phyloP scores from a whole-genome alignment of 306 rosid genomes.

The Fagus crenata region DNA sequence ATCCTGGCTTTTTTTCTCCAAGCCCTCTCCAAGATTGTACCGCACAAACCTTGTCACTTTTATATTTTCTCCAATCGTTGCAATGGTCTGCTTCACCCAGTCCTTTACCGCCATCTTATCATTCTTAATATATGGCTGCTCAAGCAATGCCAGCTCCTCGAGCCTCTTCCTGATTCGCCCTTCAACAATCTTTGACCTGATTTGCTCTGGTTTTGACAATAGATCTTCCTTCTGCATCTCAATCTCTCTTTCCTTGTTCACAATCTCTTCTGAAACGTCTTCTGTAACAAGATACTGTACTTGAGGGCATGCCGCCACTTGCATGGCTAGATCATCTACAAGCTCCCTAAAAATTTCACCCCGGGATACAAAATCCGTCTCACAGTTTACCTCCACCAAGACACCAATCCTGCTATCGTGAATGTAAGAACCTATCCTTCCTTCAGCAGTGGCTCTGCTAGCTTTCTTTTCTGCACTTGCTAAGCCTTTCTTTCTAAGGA shows the following conservation, averaged over 20 bases:
- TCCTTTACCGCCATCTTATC: conserved; percentile 86
- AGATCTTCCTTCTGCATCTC: conserved; percentile 99
- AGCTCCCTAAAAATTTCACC: conserved; percentile 93
- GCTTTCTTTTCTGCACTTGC: conserved; percentile 98
- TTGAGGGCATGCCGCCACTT: conserved; percentile 97
- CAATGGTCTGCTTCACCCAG: conserved; percentile 88
- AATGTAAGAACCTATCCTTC: conserved; percentile 89
- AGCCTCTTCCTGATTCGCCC: conserved; percentile 94
- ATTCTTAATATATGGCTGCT: conserved; percentile 90
- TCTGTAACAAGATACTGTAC: conserved; percentile 69
- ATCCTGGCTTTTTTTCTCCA: conserved; percentile 94
- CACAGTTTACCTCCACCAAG: conserved; percentile 86
- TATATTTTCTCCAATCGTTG: conserved; percentile 93
- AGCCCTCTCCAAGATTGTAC: conserved; percentile 96
- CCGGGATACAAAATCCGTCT: conserved; percentile 96
- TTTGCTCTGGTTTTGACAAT: conserved; percentile 89
- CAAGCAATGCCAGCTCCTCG: conserved; percentile 87
- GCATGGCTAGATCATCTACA: conserved; percentile 97
- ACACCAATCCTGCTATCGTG: conserved; percentile 93
- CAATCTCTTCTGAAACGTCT: conserved; percentile 77
- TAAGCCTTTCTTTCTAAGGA: conserved; percentile 88
- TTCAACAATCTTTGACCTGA: conserved; percentile 84
- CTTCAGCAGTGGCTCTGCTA: conserved; percentile 90
- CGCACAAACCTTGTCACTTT: conserved; percentile 90
- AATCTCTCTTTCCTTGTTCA: conserved; percentile 78